Evolutionary conservation across 345 rosid genomes (phyloP).

Genomic region (Gossypium ekmanianum): DNA sequence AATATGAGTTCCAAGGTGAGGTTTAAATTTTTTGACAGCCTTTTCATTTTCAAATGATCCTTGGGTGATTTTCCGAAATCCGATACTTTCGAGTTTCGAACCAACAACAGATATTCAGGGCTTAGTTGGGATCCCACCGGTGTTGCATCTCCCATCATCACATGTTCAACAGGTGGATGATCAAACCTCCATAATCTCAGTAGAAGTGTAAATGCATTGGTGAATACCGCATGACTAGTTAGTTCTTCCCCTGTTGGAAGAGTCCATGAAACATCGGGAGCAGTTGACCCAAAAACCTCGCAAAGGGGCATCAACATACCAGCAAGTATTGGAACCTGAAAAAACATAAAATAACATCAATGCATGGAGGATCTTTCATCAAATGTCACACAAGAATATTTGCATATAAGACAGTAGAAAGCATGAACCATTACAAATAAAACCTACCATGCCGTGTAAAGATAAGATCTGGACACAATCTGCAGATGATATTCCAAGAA

Average conservation of each 20-base stretch:
- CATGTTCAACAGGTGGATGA: slow-evolving; percentile 75
- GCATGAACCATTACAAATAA: slow-evolving; percentile 14
- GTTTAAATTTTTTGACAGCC: slow-evolving; percentile 46
- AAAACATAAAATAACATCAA: neutral
- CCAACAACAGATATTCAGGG: slow-evolving; percentile 75
- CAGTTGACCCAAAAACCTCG: slow-evolving; percentile 78
- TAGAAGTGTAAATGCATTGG: slow-evolving; percentile 81
- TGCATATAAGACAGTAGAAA: slow-evolving; percentile 3
- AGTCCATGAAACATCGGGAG: slow-evolving; percentile 57
- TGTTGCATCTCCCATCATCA: slow-evolving; percentile 56
- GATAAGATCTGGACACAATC: slow-evolving; percentile 8
- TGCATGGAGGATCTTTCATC: neutral
- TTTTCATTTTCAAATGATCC: slow-evolving; percentile 45
- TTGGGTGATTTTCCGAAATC: slow-evolving; percentile 57
- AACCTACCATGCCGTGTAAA: slow-evolving; percentile 83
- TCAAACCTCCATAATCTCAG: slow-evolving; percentile 88
- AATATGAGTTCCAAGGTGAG: slow-evolving; percentile 52
- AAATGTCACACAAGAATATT: slow-evolving; percentile 4
- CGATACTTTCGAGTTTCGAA: slow-evolving; percentile 70
- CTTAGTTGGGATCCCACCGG: slow-evolving; percentile 59
- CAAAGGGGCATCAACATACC: slow-evolving; percentile 88
- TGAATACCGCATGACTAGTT: slow-evolving; percentile 74
- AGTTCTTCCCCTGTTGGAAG: slow-evolving; percentile 74
- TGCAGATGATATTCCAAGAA: slow-evolving; percentile 69
- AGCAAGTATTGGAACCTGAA: slow-evolving; percentile 77